A percentile compares a stretch with the other conserved stretches of the same genome.
Evolutionary conservation across 2,329 filamentous ascomycete species (phyloP).

Genomic region (Cladorrhinum sp.): DNA sequence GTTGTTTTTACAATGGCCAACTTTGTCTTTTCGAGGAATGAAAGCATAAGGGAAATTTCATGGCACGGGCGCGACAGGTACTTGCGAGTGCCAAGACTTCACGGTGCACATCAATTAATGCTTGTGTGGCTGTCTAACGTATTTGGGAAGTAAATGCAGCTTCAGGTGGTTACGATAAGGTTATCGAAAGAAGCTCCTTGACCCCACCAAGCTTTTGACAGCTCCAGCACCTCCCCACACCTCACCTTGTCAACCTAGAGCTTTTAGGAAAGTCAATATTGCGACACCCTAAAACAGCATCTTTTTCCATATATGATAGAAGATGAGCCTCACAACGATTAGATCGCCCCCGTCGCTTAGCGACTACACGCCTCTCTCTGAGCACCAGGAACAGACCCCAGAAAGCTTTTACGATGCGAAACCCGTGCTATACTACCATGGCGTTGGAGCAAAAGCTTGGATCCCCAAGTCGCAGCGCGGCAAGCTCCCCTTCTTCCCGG

Average conservation of each 20-base stretch:
- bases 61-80: constrained; percentile 1
- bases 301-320: not conserved
- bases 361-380: constrained; percentile 62
- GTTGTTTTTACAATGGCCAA: not conserved
- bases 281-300: not conserved
- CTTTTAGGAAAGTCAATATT: constrained; percentile 12
- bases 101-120: not conserved
- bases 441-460: constrained; percentile 54
- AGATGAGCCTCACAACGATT: constrained; percentile 54
- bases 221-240: constrained; percentile 10
- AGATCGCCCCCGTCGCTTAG: constrained; percentile 52
- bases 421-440: constrained; percentile 66
- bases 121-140: not conserved
- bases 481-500: constrained; percentile 52
- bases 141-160: not conserved
- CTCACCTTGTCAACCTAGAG: not conserved
- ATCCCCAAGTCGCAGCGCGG: constrained; percentile 54
- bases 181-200: constrained; percentile 16
- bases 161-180: constrained; percentile 19
- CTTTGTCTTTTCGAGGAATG: not conserved
- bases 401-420: constrained; percentile 68
- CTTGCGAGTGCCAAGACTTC: not conserved
- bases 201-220: constrained; percentile 21
- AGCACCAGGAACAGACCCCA: constrained; percentile 72
- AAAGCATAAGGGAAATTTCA: constrained; percentile 6